phyloP scores from a whole-genome alignment of 192 early-diverging fungal genomes.

The Phycomyces nitens region DNA sequence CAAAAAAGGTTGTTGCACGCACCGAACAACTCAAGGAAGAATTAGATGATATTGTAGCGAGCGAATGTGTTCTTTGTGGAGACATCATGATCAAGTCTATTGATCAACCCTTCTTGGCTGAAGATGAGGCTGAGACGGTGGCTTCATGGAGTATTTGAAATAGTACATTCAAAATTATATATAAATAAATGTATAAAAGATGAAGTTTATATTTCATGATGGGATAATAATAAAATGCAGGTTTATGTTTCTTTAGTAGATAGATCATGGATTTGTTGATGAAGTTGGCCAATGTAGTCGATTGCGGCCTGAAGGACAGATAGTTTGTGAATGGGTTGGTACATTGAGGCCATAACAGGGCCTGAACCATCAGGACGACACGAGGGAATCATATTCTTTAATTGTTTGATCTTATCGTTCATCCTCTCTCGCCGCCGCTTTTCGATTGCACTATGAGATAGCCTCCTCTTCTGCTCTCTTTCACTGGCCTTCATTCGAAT shows the following conservation, averaged over 20 bases:
- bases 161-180: background rate
- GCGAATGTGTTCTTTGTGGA: slow-evolving; percentile 93
- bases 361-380: background rate
- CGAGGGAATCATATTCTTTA: slow-evolving; percentile 12
- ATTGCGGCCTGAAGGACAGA: slow-evolving; percentile 13
- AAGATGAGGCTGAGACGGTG: slow-evolving; percentile 48
- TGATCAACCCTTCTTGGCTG: slow-evolving; percentile 72
- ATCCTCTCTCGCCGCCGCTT: slow-evolving; percentile 14
- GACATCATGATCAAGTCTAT: slow-evolving; percentile 93
- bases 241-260: too few species aligned
- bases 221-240: too few species aligned
- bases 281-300: slow-evolving; percentile 8
- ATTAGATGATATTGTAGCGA: slow-evolving; percentile 71
- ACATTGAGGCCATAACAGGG: background rate
- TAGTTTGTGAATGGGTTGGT: slow-evolving; percentile 14
- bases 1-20: slow-evolving; percentile 39
- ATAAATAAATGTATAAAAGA: too few species aligned
- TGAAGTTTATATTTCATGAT: too few species aligned
- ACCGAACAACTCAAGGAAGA: slow-evolving; percentile 58
- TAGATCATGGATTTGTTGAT: slow-evolving; percentile 8
- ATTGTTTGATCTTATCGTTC: slow-evolving; percentile 14
- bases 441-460: slow-evolving; percentile 15
- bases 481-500: background rate
- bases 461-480: background rate
- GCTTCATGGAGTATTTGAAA: slow-evolving; percentile 63